Evolutionary conservation across 2,329 filamentous ascomycete species (phyloP).

Genomic region (Penicillium crustosum): DNA sequence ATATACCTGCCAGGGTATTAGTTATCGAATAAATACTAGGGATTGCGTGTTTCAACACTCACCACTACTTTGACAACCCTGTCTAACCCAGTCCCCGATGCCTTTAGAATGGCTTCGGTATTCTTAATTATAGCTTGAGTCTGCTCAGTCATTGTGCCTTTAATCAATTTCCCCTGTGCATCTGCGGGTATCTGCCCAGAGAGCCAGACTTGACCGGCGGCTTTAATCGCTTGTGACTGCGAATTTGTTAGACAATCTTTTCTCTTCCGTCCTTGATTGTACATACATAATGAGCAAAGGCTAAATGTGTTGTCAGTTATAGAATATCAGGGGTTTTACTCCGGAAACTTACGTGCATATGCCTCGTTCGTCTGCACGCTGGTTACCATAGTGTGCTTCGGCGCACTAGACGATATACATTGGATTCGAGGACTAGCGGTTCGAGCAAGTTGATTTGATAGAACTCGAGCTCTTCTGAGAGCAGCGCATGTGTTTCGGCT

Average conservation of each 20-base stretch:
- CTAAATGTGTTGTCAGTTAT: not conserved
- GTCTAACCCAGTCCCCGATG: constrained; percentile 69
- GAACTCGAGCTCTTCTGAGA: not conserved
- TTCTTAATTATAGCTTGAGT: constrained; percentile 57
- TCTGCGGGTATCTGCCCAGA: constrained; percentile 71
- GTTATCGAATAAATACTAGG: not conserved
- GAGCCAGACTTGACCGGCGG: constrained; percentile 61
- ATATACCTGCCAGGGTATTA: not conserved
- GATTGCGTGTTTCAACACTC: not conserved
- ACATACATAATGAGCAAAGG: constrained; percentile 4
- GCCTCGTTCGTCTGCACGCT: constrained; percentile 3
- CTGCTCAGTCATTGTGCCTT: constrained; percentile 39
- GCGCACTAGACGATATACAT: not conserved
- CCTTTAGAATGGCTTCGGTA: constrained; percentile 71
- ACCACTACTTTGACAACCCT: constrained; percentile 75
- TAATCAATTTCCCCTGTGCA: constrained; percentile 54
- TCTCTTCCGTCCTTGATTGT: not conserved
- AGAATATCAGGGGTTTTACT: not conserved
- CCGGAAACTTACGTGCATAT: not conserved
- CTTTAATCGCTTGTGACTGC: constrained; percentile 51
- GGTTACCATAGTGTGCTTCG: not conserved
- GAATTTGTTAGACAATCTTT: not conserved
- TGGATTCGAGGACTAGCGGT: not conserved
- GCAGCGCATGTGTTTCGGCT: not conserved
- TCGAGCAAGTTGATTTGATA: not conserved